A percentile compares a stretch with the other conserved stretches of the same genome.
These are phyloP conservation scores for Kwoniella shivajii DNA, from an alignment of 1,284 basidiomycete species.

Conservation along the genomic window DNA sequence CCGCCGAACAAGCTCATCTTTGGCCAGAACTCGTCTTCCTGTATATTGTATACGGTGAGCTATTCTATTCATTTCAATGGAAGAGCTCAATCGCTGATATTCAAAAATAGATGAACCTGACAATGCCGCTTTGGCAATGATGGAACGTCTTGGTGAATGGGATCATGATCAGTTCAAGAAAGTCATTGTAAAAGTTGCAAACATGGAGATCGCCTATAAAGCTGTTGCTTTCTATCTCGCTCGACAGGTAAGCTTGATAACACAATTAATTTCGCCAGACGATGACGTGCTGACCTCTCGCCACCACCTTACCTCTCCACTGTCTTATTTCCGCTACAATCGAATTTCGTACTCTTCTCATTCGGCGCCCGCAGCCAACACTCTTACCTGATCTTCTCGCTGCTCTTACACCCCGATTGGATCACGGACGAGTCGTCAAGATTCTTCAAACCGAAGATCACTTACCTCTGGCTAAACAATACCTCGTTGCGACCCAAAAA, in stretches of 20 bases:
- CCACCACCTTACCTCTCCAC: background rate
- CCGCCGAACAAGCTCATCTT: slow-evolving; percentile 92
- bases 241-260: slow-evolving; percentile 23
- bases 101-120: slow-evolving; percentile 46
- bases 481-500: slow-evolving; percentile 96
- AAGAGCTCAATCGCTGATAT: background rate
- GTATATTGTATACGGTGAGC: slow-evolving; percentile 95
- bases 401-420: slow-evolving; percentile 88
- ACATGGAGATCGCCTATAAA: slow-evolving; percentile 84
- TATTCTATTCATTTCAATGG: background rate
- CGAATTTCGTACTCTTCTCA: slow-evolving; percentile 33
- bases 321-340: background rate
- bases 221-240: slow-evolving; percentile 51
- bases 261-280: too few species aligned
- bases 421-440: slow-evolving; percentile 90
- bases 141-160: slow-evolving; percentile 96
- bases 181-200: slow-evolving; percentile 89
- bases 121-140: slow-evolving; percentile 70
- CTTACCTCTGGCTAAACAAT: slow-evolving; percentile 90
- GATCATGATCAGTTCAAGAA: slow-evolving; percentile 99
- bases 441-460: slow-evolving; percentile 85
- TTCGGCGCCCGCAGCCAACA: slow-evolving; percentile 84
- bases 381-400: slow-evolving; percentile 91
- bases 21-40: slow-evolving; percentile 99
- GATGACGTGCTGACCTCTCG: too few species aligned